Evolutionary conservation across 2,329 filamentous ascomycete species (phyloP), one percentile per base, ranked within the genome.

Genomic region (Hymenoscyphus linearis): DNA sequence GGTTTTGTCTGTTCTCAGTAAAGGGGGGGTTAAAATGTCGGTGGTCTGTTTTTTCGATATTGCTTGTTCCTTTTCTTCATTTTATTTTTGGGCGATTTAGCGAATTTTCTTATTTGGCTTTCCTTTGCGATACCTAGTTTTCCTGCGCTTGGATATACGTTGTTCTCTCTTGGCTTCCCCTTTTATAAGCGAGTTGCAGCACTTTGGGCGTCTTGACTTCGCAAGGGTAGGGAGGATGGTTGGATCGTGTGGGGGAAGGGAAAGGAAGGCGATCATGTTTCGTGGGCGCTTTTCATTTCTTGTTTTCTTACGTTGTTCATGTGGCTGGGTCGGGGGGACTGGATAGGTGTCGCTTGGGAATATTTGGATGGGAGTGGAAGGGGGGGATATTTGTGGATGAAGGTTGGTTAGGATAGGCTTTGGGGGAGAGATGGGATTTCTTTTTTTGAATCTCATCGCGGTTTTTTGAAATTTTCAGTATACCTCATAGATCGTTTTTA

Each of bases 1-100:
- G 65, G 63, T 70, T 69, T 68, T 68, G 62, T 66, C 66, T 68
- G 60, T 65, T 27, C 65, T 70, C 65, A 66, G 6, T 9, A 59
- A 55, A 61, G 36, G 60, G 65, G 62, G 61, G 64, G 62, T 60
- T 54, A 6, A 14, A 50, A 55, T 55, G 55, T 57, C 57, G 55
- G 53, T 36, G 37, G 50, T 36, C 34, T 52, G 52, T 36, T 47
- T 40, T 31, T 9, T 59, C 31, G 36, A 34, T 62, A 44, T 59
- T 37, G 26, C 7, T 59, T 44, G 18, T 44, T 35, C 37, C 59
- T 25, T 58, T 44, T 34, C 44, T 40, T 57, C 58, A 54, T 31
- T 31, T 31, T 5, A 31, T 31, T 31, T 31, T 31, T 31, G 31
- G 50, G 34, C 31, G 52, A 61, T 58, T 58, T 64, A 62, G 60